Evolutionary conservation across 2,329 filamentous ascomycete genomes (phyloP), one percentile per base, ranked within the genome.

Genomic region (Cytospora paraplurivora): DNA sequence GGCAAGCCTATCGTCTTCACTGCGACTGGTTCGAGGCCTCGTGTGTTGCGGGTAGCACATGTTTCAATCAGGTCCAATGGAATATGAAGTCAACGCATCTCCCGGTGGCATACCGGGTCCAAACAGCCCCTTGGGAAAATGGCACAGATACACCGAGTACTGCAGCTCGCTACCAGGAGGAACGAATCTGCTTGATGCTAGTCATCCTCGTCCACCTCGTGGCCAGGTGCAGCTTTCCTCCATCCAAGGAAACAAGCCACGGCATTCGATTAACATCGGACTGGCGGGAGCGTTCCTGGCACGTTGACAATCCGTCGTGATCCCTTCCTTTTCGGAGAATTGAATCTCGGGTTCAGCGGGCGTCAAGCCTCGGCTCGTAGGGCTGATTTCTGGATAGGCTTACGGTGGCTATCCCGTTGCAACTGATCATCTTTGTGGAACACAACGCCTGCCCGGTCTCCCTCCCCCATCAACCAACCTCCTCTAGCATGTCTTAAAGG

Each of bases 371-470:
- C 54, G 50, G 59, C n/a, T 49, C 51, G 32, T 62, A 62, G 59
- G 63, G 63, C 63, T 65, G 59, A 65, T 27, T 27, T 32, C 35
- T 58, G 17, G 61, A 35, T 15, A 50, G 41, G 59, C 59, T 53
- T 49, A 52, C 34, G 47, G 59, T 19, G 19, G 19, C 37, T 51
- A 61, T 32, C n/a, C n/a, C 33, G 59, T 61, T 49, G 51, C 58
- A 55, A 41, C 51, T 61, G 59, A 47, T 49, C 38, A 55, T 33
- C 37, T 11, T 13, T 50, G 32, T 33, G 59, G 37, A 50, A 50
- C 59, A 47, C 19, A 44, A 49, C 21, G 17, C 17, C n/a, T 44
- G 35, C 58, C 49, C 19, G 58, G 32, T 54, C 50, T 41, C 50
- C 38, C 54, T 35, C 37, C n/a, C n/a, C 54, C 49, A 55, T 61